Evolutionary conservation across 2,329 filamentous ascomycete species (phyloP), one percentile per base, ranked within the genome.

Genomic region (Xylariaceae sp.): DNA sequence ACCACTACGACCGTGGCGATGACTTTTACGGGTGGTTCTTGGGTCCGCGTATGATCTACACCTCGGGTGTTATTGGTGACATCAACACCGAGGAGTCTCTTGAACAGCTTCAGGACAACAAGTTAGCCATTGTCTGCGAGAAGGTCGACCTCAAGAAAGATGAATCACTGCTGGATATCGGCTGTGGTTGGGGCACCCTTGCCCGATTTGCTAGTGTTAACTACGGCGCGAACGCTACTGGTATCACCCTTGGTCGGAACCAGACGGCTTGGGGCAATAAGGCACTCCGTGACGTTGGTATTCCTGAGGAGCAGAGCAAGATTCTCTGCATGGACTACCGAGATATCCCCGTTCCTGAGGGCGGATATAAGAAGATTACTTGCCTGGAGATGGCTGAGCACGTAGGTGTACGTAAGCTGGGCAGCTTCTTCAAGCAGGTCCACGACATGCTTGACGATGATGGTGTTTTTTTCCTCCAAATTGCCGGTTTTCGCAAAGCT

Each of bases 1-100:
- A 93, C 76, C 92, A 97, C 81, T 99, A 99, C 78, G 95, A 98
- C 83, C 89, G 92, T 65, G 95, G 95, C 72, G 92, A 99, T 75
- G 95, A 98, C 78, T 96, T 97, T 80, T 99, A 99, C 82, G 89
- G 87, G 74, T 99, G 93, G 92, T 98, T 98, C 84, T 86, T 98
- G 63, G 95, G 95, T 61, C 94, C 94, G 58, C 93, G 94, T 72
- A 99, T 98, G 95, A 92, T 98, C 78, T 98, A 98, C 82, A 99
- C 95, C 48, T 96, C 91, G 47, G 95, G 95, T 69, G 82, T 99
- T 70, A 96, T 99, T 73, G 89, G 90, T 60, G 92, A 98, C 75
- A 85, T 91, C 75, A 87, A 88, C 76, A 84, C 82, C 66, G 95
- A 98, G 78, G 95, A 98, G 79, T 86, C 87, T 29, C 88, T 99